Conservation (phyloP, 495 filamentous ascomycete species). For the Penicillium robsamsonii region DNA sequence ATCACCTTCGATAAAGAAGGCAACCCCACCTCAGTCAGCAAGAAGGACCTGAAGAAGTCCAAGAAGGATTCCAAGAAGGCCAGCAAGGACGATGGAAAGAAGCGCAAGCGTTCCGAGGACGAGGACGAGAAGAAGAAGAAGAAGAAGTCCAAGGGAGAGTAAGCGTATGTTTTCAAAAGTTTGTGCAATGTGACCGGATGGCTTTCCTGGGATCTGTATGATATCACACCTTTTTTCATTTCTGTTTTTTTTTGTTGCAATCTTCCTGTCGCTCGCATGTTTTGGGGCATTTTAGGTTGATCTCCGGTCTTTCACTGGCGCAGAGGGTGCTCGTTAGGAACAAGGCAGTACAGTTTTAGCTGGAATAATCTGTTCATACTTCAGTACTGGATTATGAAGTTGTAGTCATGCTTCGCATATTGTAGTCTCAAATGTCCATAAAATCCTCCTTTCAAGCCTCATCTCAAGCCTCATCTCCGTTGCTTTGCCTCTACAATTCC, state of each 20-base stretch:
- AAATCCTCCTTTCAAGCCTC: neutral
- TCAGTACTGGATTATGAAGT: slow-evolving; percentile 15
- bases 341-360: slow-evolving; percentile 35
- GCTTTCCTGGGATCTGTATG: slow-evolving; percentile 45
- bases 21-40: slow-evolving; percentile 60
- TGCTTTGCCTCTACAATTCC: neutral
- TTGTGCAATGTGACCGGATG: slow-evolving; percentile 32
- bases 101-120: slow-evolving; percentile 55
- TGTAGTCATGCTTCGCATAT: neutral
- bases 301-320: slow-evolving; percentile 34
- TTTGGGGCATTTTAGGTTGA: slow-evolving; percentile 48
- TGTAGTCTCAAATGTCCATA: neutral
- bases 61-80: slow-evolving; percentile 64
- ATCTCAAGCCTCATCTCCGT: neutral
- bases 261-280: slow-evolving; percentile 32
- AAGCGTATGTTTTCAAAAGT: slow-evolving; percentile 34
- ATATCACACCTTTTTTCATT: slow-evolving; percentile 42
- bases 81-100: slow-evolving; percentile 51
- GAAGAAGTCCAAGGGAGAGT: slow-evolving; percentile 56
- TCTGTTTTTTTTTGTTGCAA: slow-evolving; percentile 32
- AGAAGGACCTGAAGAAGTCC: slow-evolving; percentile 75
- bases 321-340: slow-evolving; percentile 36
- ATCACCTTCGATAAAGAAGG: slow-evolving; percentile 58
- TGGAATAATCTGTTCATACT: slow-evolving; percentile 36
- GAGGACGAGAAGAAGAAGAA: slow-evolving; percentile 56